Evolutionary conservation across 331 rosid species (phyloP).

Genomic region (Phaseolus coccineus): DNA sequence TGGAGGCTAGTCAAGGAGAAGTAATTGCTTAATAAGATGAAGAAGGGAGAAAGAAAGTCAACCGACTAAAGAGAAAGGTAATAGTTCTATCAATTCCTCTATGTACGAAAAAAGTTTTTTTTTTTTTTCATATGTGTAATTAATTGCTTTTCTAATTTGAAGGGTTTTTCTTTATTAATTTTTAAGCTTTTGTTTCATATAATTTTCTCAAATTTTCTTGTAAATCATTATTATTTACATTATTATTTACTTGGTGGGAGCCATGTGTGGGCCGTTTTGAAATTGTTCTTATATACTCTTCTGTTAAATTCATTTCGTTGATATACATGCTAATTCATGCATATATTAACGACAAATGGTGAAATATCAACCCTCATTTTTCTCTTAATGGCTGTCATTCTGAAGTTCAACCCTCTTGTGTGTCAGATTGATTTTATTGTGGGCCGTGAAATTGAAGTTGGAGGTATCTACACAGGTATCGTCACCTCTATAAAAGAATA

Average conservation of each 20-base stretch:
- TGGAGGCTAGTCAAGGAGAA: no score
- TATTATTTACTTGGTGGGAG: not conserved
- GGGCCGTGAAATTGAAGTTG: slow-evolving; percentile 94
- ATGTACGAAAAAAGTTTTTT: no score
- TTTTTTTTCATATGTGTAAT: no score
- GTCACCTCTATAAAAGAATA: slow-evolving; percentile 80
- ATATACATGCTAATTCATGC: not conserved
- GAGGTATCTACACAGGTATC: slow-evolving; percentile 83
- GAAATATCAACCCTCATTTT: slow-evolving; percentile 17
- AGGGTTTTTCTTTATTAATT: no score
- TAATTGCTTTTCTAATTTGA: no score
- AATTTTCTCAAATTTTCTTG: not conserved
- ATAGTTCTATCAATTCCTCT: no score
- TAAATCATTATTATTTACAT: not conserved
- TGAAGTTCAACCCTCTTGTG: slow-evolving; percentile 37
- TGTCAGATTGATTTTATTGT: slow-evolving; percentile 81
- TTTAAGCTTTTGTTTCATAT: no score
- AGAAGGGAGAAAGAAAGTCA: no score
- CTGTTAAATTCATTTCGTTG: slow-evolving; percentile 11
- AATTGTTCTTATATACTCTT: not conserved
- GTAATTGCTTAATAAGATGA: no score
- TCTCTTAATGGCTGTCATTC: slow-evolving; percentile 13
- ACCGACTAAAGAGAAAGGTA: no score
- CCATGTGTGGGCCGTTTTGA: no score
- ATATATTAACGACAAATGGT: slow-evolving; percentile 17